Percentiles rank a stretch among this genome's conserved stretches.
These are phyloP conservation scores for Candida parachauliodes DNA, from an alignment of 805 yeast species.

Conservation along the genomic window DNA sequence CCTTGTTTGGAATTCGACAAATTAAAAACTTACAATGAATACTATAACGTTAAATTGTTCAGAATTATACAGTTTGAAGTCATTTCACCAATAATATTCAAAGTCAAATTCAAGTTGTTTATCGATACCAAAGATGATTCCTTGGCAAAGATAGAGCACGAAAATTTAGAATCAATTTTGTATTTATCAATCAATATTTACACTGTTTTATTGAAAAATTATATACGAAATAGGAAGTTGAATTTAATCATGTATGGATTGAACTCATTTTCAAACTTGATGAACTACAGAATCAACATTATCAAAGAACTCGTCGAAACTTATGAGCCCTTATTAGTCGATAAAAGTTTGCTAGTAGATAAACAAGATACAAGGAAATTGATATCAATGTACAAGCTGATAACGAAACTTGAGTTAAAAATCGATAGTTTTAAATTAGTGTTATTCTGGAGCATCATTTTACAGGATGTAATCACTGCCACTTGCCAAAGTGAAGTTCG, in stretches of 20 bases:
- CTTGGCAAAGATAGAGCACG: constrained; percentile 8
- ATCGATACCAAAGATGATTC: constrained; percentile 15
- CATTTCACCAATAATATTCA: constrained; percentile 20
- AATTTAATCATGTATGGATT: constrained; percentile 29
- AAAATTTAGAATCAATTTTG: constrained; percentile 5
- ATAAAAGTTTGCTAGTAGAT: constrained; percentile 8
- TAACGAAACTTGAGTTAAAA: constrained; percentile 17
- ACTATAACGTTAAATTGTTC: constrained; percentile 9
- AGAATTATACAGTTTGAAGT: constrained; percentile 16
- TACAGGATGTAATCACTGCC: constrained; percentile 18
- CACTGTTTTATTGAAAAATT: constrained; percentile 17
- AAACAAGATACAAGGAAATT: constrained; percentile 16
- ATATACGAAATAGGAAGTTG: constrained; percentile 23
- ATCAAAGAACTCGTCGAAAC: constrained; percentile 19
- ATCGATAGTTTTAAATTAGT: constrained; percentile 2
- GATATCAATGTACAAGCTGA: constrained; percentile 19
- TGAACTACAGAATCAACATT: constrained; percentile 19
- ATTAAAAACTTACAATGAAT: constrained; percentile 12
- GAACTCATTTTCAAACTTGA: constrained; percentile 25
- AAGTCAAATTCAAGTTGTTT: constrained; percentile 14
- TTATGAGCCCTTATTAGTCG: constrained; percentile 17
- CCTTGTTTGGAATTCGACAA: constrained; percentile 21
- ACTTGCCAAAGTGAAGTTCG: constrained; percentile 21
- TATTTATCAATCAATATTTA: constrained; percentile 17
- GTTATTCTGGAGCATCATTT: constrained; percentile 22